Percentiles rank a stretch among this genome's conserved stretches.
phyloP scores from a whole-genome alignment of 2,329 filamentous ascomycete species.

The Neopestalotiopsis clavispora region DNA sequence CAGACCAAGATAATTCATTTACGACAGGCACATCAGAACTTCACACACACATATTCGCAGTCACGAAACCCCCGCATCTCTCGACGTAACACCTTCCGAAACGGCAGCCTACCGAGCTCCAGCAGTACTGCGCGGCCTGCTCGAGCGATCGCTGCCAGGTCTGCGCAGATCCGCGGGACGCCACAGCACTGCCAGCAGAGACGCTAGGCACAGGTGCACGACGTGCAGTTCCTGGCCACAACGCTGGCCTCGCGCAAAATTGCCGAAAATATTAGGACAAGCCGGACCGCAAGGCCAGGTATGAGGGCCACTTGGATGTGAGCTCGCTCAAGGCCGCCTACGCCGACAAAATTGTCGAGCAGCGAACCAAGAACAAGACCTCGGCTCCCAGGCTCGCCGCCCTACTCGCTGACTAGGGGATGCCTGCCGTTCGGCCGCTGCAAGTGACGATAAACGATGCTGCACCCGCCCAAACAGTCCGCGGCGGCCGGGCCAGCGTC shows the following conservation, averaged over 20 bases:
- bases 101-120: conserved; percentile 17
- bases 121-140: conserved; percentile 52
- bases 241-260: conserved; percentile 71
- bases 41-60: neutral
- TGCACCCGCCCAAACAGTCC: conserved; percentile 16
- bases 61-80: neutral
- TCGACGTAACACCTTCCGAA: neutral
- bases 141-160: conserved; percentile 37
- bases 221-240: conserved; percentile 87
- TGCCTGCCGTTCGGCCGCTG: too few relatives aligned
- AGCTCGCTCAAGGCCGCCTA: conserved; percentile 82
- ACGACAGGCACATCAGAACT: neutral
- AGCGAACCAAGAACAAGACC: conserved; percentile 70
- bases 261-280: conserved; percentile 87
- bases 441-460: conserved; percentile 22
- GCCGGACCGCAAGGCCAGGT: conserved; percentile 79
- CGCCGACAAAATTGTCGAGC: conserved; percentile 76
- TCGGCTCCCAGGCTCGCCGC: conserved; percentile 44
- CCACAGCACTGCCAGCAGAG: conserved; percentile 58
- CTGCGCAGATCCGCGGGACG: conserved; percentile 28
- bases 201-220: conserved; percentile 90
- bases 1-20: conserved; percentile 1
- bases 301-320: conserved; percentile 72
- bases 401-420: conserved; percentile 33
- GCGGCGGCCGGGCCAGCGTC: conserved; percentile 23